These are phyloP conservation scores for Pseudozyma tsukubaensis DNA, from an alignment of 1,284 basidiomycete species.

Conservation along the genomic window DNA sequence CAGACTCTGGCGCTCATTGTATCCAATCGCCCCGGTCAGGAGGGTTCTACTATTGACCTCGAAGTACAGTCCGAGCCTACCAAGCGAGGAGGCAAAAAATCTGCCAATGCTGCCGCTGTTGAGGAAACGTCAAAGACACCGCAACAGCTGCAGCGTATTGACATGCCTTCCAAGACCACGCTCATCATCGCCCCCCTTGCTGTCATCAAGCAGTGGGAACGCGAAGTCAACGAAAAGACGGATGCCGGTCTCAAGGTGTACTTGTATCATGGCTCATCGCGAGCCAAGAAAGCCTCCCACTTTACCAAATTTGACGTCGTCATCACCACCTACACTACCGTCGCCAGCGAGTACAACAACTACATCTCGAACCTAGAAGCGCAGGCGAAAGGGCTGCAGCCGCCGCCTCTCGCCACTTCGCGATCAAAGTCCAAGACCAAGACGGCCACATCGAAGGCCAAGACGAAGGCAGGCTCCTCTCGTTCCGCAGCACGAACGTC, in stretches of 20 bases:
- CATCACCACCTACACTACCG: constrained; percentile 65
- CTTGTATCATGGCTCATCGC: constrained; percentile 61
- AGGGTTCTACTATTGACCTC: constrained; percentile 84
- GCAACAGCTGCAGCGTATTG: constrained; percentile 23
- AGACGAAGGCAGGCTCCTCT: background rate
- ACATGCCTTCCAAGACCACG: constrained; percentile 46
- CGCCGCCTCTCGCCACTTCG: constrained; percentile 5
- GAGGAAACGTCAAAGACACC: constrained; percentile 9
- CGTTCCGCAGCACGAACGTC: constrained; percentile 6
- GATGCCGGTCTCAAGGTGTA: constrained; percentile 59
- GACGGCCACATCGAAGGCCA: constrained; percentile 14
- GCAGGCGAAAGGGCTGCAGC: constrained; percentile 26
- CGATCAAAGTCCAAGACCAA: constrained; percentile 18
- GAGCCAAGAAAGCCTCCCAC: constrained; percentile 48
- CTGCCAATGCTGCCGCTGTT: background rate
- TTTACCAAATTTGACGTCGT: constrained; percentile 60
- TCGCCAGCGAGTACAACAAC: constrained; percentile 53
- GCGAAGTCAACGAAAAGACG: constrained; percentile 84
- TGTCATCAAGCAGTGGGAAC: constrained; percentile 90
- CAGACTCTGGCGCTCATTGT: constrained; percentile 92
- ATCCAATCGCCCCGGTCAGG: constrained; percentile 81
- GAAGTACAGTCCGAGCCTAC: constrained; percentile 10
- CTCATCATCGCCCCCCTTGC: constrained; percentile 71
- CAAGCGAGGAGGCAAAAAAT: constrained; percentile 21
- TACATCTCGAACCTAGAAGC: constrained; percentile 30